Conservation (phyloP, 345 rosid species). For the Erodium maritimum region DNA sequence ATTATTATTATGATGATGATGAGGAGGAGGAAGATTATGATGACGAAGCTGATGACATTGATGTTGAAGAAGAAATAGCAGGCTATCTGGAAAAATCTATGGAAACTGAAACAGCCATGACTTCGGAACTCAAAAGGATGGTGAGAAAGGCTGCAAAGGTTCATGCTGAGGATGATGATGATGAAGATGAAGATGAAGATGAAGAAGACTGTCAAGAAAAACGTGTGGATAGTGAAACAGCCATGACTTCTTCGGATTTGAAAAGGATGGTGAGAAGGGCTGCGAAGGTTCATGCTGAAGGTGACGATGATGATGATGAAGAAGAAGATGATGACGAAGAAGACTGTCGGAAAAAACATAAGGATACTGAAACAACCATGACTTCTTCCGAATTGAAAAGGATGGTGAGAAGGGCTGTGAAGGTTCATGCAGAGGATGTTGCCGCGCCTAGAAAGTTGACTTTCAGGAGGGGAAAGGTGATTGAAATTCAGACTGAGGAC, state of each 20-base stretch:
- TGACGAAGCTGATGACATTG: conserved; percentile 25
- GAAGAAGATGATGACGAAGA: conserved; percentile 27
- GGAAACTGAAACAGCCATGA: no score
- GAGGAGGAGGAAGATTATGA: conserved; percentile 19
- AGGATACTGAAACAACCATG: conserved; percentile 15
- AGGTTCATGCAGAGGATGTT: conserved; percentile 18
- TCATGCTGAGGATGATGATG: no score
- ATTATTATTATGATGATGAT: conserved; percentile 28
- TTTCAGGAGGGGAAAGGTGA: conserved; percentile 53
- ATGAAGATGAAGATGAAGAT: no score
- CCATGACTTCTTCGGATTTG: no score
- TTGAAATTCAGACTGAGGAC: conserved; percentile 38
- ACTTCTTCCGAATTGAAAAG: no score
- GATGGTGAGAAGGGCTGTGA: conserved; percentile 6
- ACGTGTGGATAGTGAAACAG: conserved; percentile 13
- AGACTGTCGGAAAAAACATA: conserved; percentile 14
- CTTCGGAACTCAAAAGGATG: no score
- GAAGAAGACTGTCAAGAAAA: conserved; percentile 23
- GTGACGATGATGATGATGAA: conserved; percentile 1
- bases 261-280: no score
- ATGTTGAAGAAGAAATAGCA: conserved; percentile 29
- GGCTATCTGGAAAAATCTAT: no score
- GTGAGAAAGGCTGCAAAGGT: no score
- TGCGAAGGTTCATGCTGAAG: no score
- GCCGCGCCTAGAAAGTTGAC: conserved; percentile 30